These are phyloP conservation scores for Albophoma yamanashiensis DNA, from an alignment of 2,329 filamentous ascomycete species.

Conservation along the genomic window DNA sequence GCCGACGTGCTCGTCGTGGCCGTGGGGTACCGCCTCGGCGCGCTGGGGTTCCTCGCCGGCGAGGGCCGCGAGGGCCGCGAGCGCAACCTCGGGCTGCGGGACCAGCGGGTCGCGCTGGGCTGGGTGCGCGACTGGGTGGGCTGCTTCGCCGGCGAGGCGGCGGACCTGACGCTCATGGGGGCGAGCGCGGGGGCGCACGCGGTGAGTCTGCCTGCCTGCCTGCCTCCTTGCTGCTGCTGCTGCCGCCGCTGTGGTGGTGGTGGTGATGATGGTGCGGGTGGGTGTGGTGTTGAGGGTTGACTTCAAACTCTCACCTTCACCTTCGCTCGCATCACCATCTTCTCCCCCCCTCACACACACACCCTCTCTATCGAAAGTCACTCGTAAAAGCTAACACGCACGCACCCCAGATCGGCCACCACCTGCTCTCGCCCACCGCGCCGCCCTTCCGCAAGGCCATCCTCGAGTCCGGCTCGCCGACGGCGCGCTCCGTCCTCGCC, in stretches of 20 bases:
- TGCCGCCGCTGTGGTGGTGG: not conserved
- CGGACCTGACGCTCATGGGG: constrained; percentile 51
- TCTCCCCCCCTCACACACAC: constrained; percentile 2
- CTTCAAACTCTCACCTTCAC: constrained; percentile 3
- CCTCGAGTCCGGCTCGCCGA: constrained; percentile 46
- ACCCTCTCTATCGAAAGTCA: too few species aligned
- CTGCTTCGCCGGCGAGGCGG: constrained; percentile 48
- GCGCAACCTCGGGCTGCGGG: constrained; percentile 54
- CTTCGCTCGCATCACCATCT: not conserved
- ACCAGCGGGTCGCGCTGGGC: constrained; percentile 46
- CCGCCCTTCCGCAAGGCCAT: constrained; percentile 43
- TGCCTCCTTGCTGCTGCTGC: too few species aligned
- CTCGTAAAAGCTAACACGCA: not conserved
- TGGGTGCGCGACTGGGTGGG: constrained; percentile 53
- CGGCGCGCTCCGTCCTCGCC: constrained; percentile 40
- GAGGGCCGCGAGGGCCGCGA: constrained; percentile 40
- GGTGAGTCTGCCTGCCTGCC: constrained; percentile 18
- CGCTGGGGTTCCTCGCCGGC: constrained; percentile 57
- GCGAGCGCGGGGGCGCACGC: constrained; percentile 53
- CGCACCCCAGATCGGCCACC: constrained; percentile 57
- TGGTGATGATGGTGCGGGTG: not conserved
- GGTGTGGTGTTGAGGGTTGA: constrained; percentile 4
- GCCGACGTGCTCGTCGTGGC: constrained; percentile 44
- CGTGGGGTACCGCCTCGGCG: constrained; percentile 54
- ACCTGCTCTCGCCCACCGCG: constrained; percentile 38